Conservation (phyloP, 1,284 basidiomycete genomes). For the Rhizopogon hawkerae region DNA sequence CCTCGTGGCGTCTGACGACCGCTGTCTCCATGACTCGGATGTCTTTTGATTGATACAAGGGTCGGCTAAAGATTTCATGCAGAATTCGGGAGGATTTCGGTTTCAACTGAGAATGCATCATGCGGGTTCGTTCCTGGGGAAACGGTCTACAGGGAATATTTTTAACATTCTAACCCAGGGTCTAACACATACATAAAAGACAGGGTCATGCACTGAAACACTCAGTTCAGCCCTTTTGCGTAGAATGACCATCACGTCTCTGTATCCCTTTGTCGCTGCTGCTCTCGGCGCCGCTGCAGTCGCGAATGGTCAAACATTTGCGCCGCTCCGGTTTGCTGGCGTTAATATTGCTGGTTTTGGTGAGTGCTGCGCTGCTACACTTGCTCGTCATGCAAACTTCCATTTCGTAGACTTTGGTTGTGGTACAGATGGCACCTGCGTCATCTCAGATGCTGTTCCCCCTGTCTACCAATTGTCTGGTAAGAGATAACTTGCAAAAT, state of each 20-base stretch:
- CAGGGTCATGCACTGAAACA: background rate
- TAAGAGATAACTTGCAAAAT: constrained; percentile 3
- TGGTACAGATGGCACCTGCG: constrained; percentile 16
- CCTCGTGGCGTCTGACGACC: too few relatives aligned
- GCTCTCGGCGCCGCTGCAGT: constrained; percentile 5
- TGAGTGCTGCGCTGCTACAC: background rate
- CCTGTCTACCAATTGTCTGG: constrained; percentile 17
- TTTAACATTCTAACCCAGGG: constrained; percentile 6
- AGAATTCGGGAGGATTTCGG: constrained; percentile 2
- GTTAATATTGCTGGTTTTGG: constrained; percentile 23
- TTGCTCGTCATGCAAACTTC: background rate
- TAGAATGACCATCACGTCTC: constrained; percentile 10
- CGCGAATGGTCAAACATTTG: constrained; percentile 9
- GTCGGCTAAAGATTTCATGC: background rate
- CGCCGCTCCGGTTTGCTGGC: constrained; percentile 16
- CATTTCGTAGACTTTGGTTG: constrained; percentile 19
- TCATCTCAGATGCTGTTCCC: constrained; percentile 9
- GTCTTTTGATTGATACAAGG: background rate
- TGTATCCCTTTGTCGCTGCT: constrained; percentile 5
- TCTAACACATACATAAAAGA: constrained; percentile 11
- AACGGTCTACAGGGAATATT: constrained; percentile 9
- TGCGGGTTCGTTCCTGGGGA: constrained; percentile 2
- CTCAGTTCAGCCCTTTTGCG: background rate
- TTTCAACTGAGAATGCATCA: background rate
- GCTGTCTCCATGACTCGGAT: background rate